Evolutionary conservation across 441 rosid species (phyloP), one percentile per base, ranked within the genome.

Genomic region (Euphorbia celastroides): DNA sequence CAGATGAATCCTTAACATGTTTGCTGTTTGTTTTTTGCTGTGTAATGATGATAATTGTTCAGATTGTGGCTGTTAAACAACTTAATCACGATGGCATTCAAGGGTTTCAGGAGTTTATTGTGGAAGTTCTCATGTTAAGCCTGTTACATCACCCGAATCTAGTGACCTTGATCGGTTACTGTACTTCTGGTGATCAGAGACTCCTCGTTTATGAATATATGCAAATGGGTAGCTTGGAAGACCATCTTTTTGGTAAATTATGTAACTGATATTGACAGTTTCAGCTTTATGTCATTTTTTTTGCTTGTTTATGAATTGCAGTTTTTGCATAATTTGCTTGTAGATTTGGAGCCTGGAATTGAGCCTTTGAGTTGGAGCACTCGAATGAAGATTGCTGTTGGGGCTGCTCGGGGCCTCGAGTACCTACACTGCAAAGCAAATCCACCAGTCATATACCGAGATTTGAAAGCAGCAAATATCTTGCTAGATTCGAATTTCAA

Each of bases 371-470:
- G 83, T 70, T 94, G 99, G 99, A 85, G 79, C 80, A 86, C 80
- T 19, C 79, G 99, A 70, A 89, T 93, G 88, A 93, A 89, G 82
- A 89, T 94, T 74, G 97, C 97, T 59, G 97, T 89, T 25, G 99
- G 97, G 64, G 99, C 99, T 9, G 96, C 99, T 0, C 83, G 80
- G 74, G 97, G 99, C 32, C 81, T 94, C 70, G 96, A 91, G 71
- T 86, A 88, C 74, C 81, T 94, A 11, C 99, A 94, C 36, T 93
- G 93, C 63, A 88, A 88, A 80, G 96, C 97, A 19, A 86, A 88
- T 70, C 99, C 99, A 1, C 99, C 97, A 2, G 99, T 94, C 70
- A 94, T 94, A 50, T 94, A 94, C 50, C 81, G 99, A 65, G 99
- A 94, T 72, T 83, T 94, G 71, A 94, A 94, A 73, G 86, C 99